phyloP scores from a whole-genome alignment of 2,329 filamentous ascomycete genomes.

The Aaosphaeria arxii region DNA sequence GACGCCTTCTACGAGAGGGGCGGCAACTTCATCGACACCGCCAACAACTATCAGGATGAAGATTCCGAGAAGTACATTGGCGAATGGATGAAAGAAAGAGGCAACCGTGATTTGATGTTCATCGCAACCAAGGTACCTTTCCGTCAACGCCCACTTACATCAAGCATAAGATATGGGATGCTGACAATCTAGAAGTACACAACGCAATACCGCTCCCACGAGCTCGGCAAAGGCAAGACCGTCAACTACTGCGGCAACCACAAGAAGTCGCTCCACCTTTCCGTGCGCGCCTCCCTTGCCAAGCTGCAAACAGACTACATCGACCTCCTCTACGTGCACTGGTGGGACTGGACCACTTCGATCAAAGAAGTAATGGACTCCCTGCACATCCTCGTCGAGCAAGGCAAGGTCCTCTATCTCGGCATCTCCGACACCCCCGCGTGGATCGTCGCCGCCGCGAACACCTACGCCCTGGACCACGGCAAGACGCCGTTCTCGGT shows the following conservation, averaged over 20 bases:
- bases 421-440: conserved; percentile 28
- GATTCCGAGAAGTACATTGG: conserved; percentile 44
- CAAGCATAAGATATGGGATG: too few species aligned
- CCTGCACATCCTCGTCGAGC: conserved; percentile 1
- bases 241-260: conserved; percentile 5
- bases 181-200: neutral
- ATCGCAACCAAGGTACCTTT: conserved; percentile 35
- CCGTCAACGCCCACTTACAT: conserved; percentile 21
- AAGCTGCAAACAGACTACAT: conserved; percentile 2
- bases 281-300: conserved; percentile 1
- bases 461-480: conserved; percentile 1
- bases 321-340: conserved; percentile 3
- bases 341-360: conserved; percentile 2
- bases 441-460: conserved; percentile 18
- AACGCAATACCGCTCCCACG: conserved; percentile 8
- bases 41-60: conserved; percentile 39
- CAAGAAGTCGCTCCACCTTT: conserved; percentile 1
- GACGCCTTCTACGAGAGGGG: conserved; percentile 65
- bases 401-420: conserved; percentile 2
- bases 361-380: conserved; percentile 3
- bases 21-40: conserved; percentile 73
- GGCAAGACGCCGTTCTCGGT: conserved; percentile 32
- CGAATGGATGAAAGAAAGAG: conserved; percentile 41
- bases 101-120: conserved; percentile 40
- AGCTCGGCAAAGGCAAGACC: neutral